Percentiles rank a stretch among this genome's conserved stretches.
Evolutionary conservation across 306 rosid species (phyloP).

Genomic region (Heteromeles arbutifolia): DNA sequence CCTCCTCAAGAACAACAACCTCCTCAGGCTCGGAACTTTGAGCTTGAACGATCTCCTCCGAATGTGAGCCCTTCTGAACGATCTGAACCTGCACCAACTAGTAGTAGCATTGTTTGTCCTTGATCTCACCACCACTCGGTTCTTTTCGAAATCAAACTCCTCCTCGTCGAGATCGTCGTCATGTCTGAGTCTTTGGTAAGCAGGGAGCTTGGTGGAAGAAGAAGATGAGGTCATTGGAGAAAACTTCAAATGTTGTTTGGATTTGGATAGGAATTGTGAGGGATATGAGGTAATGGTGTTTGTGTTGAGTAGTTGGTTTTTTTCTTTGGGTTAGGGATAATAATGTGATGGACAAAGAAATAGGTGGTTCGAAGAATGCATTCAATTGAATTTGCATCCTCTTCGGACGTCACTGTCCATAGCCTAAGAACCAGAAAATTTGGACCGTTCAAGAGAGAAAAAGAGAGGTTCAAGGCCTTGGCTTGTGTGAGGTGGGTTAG

Average conservation of each 20-base stretch:
- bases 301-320: conserved; percentile 3
- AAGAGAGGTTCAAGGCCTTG: too few relatives aligned
- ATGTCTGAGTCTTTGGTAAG: conserved; percentile 42
- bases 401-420: too few relatives aligned
- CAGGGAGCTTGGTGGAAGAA: conserved; percentile 17
- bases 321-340: neutral
- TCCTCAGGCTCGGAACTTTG: conserved; percentile 55
- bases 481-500: too few relatives aligned
- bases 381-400: conserved; percentile 18
- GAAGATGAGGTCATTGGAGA: conserved; percentile 5
- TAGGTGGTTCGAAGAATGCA: conserved; percentile 15
- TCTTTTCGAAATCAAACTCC: conserved; percentile 16
- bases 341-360: neutral
- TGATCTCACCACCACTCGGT: conserved; percentile 20
- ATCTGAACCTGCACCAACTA: conserved; percentile 31
- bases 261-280: too few relatives aligned
- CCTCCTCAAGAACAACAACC: conserved; percentile 47
- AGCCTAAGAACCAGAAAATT: too few relatives aligned
- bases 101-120: neutral
- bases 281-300: conserved; percentile 4
- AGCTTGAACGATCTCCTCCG: conserved; percentile 49
- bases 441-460: too few relatives aligned
- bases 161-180: conserved; percentile 9
- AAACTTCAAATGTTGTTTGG: too few relatives aligned
- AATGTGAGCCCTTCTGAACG: neutral